Evolutionary conservation across 768 basidiomycete species (phyloP), one percentile per base, ranked within the genome.

Genomic region (Nidula microcarpa): DNA sequence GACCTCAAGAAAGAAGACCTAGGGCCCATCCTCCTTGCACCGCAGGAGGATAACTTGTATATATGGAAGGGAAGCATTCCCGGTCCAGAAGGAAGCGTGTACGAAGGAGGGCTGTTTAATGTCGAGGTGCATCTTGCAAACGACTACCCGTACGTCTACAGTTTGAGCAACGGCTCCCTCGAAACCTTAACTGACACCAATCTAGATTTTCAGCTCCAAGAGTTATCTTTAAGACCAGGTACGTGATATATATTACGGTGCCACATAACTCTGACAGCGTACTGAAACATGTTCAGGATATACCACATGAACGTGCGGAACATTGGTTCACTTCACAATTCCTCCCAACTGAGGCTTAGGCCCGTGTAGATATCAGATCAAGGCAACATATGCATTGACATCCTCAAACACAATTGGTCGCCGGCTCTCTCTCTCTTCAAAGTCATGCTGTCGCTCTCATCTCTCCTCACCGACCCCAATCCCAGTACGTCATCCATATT

Each of bases 371-470:
- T 91, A 44, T 87, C 85, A 49, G 88, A 90, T 53, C 78, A 80
- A 49, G 90, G 89, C 43, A 79, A 77, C 58, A 86, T 92, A 50
- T 93, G 90, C 63, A 89, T 94, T 59, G 90, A 97, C 70, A 92
- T 96, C 49, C 80, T 98, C 54, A 97, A 98, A 72, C 80, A 85
- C 62, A 89, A 91, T 62, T 98, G 94, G 94, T 94, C 91, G 1
- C 94, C 94, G 6, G 94, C 94, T 2, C 70, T 98, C 17, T 95
- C 93, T 2, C 75, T 98, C 47, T 94, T 91, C 78, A 97, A 98
- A 74, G 90, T 96, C 62, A 86, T 98, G 69, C 82, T 98, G 16
- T 95, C 93, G 30, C 79, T 98, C 4, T 95, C 93, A 0, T 95
- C 93, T 0, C 81, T 98, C 9, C 76, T 98, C 48, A 94, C 93